A percentile compares a stretch with the other conserved stretches of the same genome.
Conservation (phyloP, 2,329 filamentous ascomycete species). For the Anisogramma anomala region DNA sequence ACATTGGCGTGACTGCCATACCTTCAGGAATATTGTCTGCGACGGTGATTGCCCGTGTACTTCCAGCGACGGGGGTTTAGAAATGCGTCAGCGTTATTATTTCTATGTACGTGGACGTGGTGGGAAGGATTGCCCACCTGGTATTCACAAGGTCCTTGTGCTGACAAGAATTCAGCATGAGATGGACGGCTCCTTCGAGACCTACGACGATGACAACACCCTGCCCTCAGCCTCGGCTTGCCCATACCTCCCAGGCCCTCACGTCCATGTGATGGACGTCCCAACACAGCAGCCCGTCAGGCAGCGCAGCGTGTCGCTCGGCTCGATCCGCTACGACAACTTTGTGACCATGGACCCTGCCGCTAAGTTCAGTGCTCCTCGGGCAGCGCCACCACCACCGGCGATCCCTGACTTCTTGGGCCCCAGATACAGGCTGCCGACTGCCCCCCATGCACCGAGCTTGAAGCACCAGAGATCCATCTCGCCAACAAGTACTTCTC, state of each 20-base stretch:
- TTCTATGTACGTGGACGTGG: conserved; percentile 61
- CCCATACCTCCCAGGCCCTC: conserved; percentile 78
- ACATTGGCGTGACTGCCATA: conserved; percentile 80
- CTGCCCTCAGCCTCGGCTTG: conserved; percentile 67
- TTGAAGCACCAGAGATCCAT: conserved; percentile 28
- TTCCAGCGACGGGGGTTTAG: conserved; percentile 63
- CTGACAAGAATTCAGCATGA: conserved; percentile 53
- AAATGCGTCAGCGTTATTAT: conserved; percentile 89
- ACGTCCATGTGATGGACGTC: conserved; percentile 72
- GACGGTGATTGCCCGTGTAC: conserved; percentile 52
- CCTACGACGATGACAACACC: conserved; percentile 58
- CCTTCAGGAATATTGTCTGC: conserved; percentile 73
- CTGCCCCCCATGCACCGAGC: conserved; percentile 21
- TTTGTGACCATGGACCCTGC: conserved; percentile 67
- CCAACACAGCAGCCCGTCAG: conserved; percentile 55
- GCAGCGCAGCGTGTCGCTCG: conserved; percentile 54
- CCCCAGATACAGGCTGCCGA: conserved; percentile 26
- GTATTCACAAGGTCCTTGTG: too few relatives aligned
- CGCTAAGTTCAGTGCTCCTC: conserved; percentile 63
- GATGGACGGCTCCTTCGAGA: conserved; percentile 66
- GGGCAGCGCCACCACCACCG: conserved; percentile 42
- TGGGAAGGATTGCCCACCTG: conserved; percentile 5
- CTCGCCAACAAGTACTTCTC: conserved; percentile 34
- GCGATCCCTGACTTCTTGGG: conserved; percentile 29
- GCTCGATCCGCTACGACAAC: conserved; percentile 44